Percentiles rank a stretch among this genome's conserved stretches.
Evolutionary conservation across 352 stramenopile species (phyloP).

Genomic region (Thalassiosira exigua): DNA sequence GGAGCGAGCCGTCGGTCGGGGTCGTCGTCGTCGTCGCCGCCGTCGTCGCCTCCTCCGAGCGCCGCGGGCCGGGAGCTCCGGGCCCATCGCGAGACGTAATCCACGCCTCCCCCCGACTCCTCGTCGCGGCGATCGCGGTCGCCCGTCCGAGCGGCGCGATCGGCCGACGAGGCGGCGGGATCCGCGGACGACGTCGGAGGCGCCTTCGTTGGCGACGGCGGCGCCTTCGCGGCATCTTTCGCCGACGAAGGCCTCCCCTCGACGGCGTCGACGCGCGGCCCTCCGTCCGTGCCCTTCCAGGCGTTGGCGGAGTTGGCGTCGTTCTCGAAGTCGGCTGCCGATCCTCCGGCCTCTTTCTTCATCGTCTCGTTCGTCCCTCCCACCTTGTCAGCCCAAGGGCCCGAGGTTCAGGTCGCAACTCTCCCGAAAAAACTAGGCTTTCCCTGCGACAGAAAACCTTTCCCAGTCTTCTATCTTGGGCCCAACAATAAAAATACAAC

Average conservation of each 20-base stretch:
- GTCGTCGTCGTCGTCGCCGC: conserved; percentile 16
- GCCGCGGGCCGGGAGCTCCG: conserved; percentile 30
- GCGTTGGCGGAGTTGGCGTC: conserved; percentile 29
- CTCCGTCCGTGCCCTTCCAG: neutral
- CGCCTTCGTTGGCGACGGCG: neutral
- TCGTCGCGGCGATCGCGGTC: neutral
- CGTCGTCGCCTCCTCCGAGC: neutral
- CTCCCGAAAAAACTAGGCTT: too few species aligned
- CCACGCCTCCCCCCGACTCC: conserved; percentile 9
- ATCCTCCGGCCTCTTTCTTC: too few species aligned
- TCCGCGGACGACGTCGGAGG: neutral
- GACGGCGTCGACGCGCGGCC: conserved; percentile 25
- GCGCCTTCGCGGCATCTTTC: neutral
- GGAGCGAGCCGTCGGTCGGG: too few species aligned
- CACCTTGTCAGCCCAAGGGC: too few species aligned
- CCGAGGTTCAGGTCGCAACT: too few species aligned
- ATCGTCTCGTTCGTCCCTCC: too few species aligned
- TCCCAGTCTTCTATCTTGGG: too few species aligned
- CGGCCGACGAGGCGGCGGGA: neutral
- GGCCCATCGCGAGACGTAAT: conserved; percentile 42
- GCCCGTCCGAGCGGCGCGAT: too few species aligned
- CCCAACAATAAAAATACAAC: too few species aligned
- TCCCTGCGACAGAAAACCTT: too few species aligned
- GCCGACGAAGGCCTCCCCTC: conserved; percentile 5
- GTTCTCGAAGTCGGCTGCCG: conserved; percentile 9